Evolutionary conservation across 2,329 filamentous ascomycete genomes (phyloP).

Genomic region (Exophiala bonariae): DNA sequence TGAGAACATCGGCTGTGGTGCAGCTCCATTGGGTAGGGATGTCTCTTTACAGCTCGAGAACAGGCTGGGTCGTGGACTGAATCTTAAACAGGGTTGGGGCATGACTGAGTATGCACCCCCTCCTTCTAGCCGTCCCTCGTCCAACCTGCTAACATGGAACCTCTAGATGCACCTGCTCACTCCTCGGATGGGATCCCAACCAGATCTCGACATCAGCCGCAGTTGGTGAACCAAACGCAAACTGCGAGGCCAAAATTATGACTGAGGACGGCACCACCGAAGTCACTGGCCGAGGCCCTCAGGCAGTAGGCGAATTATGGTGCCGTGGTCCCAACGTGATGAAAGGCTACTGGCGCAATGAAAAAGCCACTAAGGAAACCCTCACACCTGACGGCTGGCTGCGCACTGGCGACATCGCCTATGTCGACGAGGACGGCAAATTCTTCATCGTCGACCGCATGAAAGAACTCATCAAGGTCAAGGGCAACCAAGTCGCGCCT

Average conservation of each 20-base stretch:
- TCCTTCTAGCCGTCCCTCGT: not conserved
- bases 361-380: constrained; percentile 53
- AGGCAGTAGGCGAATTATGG: constrained; percentile 48
- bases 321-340: constrained; percentile 58
- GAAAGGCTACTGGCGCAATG: constrained; percentile 60
- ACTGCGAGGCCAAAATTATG: constrained; percentile 68
- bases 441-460: constrained; percentile 70
- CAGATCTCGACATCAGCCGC: constrained; percentile 45
- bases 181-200: constrained; percentile 63
- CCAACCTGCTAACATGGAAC: not conserved
- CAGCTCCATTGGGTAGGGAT: constrained; percentile 66
- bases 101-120: constrained; percentile 69
- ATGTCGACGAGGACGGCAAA: constrained; percentile 32
- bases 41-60: constrained; percentile 59
- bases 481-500: constrained; percentile 52
- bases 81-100: constrained; percentile 75
- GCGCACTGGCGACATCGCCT: constrained; percentile 61
- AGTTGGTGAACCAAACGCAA: constrained; percentile 70
- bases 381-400: constrained; percentile 57
- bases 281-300: constrained; percentile 17
- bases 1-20: constrained; percentile 61
- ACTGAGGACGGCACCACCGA: constrained; percentile 33
- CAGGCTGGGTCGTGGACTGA: constrained; percentile 53
- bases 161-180: constrained; percentile 63
- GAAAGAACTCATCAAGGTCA: constrained; percentile 59